phyloP scores from a whole-genome alignment of 169 alveolate genomes.

The Plasmodium coatneyi region DNA sequence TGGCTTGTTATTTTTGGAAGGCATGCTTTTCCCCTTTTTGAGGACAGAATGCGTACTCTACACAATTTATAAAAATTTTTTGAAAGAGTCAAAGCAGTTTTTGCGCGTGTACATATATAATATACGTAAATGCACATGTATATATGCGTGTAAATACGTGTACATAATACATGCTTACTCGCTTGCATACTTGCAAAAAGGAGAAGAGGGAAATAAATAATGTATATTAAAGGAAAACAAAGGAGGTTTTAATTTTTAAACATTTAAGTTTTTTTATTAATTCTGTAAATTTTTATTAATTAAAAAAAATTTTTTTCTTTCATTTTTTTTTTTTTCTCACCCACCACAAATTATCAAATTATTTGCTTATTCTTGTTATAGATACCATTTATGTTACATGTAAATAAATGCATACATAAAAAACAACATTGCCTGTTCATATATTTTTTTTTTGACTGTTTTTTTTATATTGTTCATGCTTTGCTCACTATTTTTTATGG shows the following conservation, averaged over 20 bases:
- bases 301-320: conserved; percentile 8
- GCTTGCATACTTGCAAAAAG: conserved; percentile 2
- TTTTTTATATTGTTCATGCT: conserved; percentile 12
- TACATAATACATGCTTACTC: background rate
- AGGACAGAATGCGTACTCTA: conserved; percentile 1
- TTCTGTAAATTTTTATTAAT: conserved; percentile 58
- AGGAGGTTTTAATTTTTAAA: conserved; percentile 75
- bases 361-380: conserved; percentile 8
- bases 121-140: background rate
- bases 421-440: conserved; percentile 16
- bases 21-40: background rate
- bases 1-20: background rate
- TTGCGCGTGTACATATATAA: background rate
- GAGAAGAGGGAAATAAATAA: conserved; percentile 7
- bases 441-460: conserved; percentile 2
- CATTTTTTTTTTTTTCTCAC: conserved; percentile 3
- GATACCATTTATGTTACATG: background rate
- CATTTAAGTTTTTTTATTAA: conserved; percentile 66
- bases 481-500: conserved; percentile 28
- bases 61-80: background rate
- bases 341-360: background rate
- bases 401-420: conserved; percentile 47
- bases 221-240: background rate
- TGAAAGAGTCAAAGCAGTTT: background rate
- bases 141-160: background rate